Conservation (phyloP, 129 eudicot genomes). For the Glebionis coronaria region DNA sequence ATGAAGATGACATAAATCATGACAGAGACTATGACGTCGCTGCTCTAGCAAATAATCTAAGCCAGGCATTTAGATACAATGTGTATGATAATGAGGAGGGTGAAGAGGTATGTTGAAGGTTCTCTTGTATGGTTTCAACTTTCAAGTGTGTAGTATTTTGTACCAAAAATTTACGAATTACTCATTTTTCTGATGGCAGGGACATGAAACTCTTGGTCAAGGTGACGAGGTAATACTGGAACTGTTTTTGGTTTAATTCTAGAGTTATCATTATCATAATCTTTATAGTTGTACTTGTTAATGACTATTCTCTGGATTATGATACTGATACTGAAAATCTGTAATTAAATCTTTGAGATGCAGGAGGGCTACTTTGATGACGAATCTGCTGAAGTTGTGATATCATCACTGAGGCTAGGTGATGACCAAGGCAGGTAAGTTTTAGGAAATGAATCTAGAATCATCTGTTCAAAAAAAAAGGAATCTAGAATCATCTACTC, state of each 20-base stretch:
- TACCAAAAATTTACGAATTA: neutral
- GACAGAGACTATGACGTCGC: conserved; percentile 93
- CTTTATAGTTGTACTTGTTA: too few species aligned
- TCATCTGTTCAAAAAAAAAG: too few species aligned
- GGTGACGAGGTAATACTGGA: conserved; percentile 65
- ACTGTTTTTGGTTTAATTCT: too few species aligned
- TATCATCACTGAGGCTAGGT: conserved; percentile 88
- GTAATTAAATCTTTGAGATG: conserved; percentile 29
- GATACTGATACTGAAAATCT: conserved; percentile 4
- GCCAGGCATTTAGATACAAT: conserved; percentile 79
- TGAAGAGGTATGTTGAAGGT: conserved; percentile 59
- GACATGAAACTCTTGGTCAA: conserved; percentile 60
- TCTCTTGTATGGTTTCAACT: neutral
- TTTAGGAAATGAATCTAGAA: conserved; percentile 9
- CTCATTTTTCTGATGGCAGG: conserved; percentile 41
- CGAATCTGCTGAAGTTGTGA: conserved; percentile 95
- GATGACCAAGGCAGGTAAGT: conserved; percentile 93
- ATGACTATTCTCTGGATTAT: neutral
- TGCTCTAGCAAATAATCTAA: conserved; percentile 78
- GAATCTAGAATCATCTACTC: neutral
- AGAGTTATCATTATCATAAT: too few species aligned
- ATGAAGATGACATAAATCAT: conserved; percentile 82
- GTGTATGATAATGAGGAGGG: conserved; percentile 66
- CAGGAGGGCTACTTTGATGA: conserved; percentile 86
- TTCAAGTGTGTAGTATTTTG: neutral